Evolutionary conservation across 306 rosid species (phyloP).

Genomic region (Comarum palustre): DNA sequence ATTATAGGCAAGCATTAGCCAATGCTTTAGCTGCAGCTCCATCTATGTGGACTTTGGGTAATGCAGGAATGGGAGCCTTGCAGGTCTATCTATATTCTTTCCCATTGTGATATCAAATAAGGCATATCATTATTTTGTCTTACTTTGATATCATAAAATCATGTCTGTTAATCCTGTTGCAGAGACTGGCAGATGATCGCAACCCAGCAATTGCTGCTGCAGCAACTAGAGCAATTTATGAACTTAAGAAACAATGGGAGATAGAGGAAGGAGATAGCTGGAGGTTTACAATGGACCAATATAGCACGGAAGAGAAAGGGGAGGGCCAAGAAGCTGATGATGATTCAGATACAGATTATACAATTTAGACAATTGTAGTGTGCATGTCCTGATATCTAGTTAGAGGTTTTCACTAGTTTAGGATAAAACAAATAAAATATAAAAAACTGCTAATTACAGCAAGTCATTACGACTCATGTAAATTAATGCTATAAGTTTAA

Average conservation of each 20-base stretch:
- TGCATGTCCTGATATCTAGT: conserved; percentile 36
- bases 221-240: conserved; percentile 77
- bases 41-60: conserved; percentile 95
- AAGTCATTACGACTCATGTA: conserved; percentile 18
- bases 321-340: conserved; percentile 36
- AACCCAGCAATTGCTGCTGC: conserved; percentile 81
- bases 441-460: conserved; percentile 30
- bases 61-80: conserved; percentile 97
- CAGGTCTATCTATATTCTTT: conserved; percentile 46
- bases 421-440: conserved; percentile 18
- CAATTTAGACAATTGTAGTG: conserved; percentile 23
- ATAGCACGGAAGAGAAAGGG: conserved; percentile 36
- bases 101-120: background rate
- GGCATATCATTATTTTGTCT: background rate
- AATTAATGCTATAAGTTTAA: background rate
- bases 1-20: conserved; percentile 72
- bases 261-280: conserved; percentile 91
- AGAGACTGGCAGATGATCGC: conserved; percentile 91
- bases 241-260: conserved; percentile 95
- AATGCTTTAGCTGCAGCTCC: conserved; percentile 92
- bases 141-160: conserved; percentile 6
- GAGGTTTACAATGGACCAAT: conserved; percentile 70
- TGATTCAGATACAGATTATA: conserved; percentile 34
- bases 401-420: conserved; percentile 38
- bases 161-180: conserved; percentile 27